A percentile compares a stretch with the other conserved stretches of the same genome.
Evolutionary conservation across 1,139 yeast species (phyloP).

Genomic region (Lodderomyces margitis): DNA sequence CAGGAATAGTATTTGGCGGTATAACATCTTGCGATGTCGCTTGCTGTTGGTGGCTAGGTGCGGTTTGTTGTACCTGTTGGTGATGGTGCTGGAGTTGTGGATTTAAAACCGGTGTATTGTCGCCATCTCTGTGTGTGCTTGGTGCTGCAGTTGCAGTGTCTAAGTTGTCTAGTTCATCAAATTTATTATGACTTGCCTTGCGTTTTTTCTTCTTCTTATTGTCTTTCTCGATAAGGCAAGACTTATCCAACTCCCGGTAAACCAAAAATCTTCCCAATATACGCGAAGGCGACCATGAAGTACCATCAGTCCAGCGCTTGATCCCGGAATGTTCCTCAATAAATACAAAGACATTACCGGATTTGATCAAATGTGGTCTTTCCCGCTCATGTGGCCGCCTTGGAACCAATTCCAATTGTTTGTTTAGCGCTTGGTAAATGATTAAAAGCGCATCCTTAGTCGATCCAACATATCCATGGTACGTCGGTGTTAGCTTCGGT

Average conservation of each 20-base stretch:
- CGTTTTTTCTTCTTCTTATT: conserved; percentile 31
- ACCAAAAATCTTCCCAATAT: conserved; percentile 80
- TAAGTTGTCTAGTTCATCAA: background rate
- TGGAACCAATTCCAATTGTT: conserved; percentile 60
- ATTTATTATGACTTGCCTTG: conserved; percentile 19
- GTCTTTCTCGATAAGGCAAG: conserved; percentile 36
- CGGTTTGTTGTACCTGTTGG: conserved; percentile 4
- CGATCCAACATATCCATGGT: conserved; percentile 73
- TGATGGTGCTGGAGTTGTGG: conserved; percentile 2
- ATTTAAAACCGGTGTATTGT: background rate
- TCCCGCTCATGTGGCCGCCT: conserved; percentile 85
- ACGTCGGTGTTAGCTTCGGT: conserved; percentile 54
- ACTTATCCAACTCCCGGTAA: conserved; percentile 73
- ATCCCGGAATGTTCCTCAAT: conserved; percentile 81
- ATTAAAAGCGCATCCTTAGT: conserved; percentile 81
- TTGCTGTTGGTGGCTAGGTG: background rate
- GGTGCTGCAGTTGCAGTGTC: background rate
- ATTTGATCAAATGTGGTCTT: conserved; percentile 58
- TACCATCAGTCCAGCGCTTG: conserved; percentile 93
- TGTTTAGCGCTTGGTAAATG: conserved; percentile 73
- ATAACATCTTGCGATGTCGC: conserved; percentile 1
- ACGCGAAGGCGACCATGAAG: conserved; percentile 88
- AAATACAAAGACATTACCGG: conserved; percentile 84
- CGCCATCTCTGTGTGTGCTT: background rate
- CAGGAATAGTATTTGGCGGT: conserved; percentile 13